Evolutionary conservation across 1,139 yeast species (phyloP), one percentile per base, ranked within the genome.

Genomic region (Saccharomyces hybrid): DNA sequence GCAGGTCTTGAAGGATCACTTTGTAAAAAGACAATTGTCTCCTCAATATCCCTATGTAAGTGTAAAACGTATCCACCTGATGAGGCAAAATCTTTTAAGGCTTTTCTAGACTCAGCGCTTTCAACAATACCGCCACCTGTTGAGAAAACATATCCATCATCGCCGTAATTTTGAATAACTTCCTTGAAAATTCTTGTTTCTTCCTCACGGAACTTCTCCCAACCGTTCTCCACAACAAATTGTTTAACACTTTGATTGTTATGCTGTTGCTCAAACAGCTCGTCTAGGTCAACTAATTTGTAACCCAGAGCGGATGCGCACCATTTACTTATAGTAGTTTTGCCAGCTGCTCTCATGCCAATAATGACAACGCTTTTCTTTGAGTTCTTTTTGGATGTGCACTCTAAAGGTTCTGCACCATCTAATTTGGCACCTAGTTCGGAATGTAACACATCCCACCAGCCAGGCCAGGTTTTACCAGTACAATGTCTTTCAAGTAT

Each of bases 281-380:
- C 76, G 69, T 95, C 99, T 60, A 91, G 74, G 66, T 95, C 99
- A 47, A 89, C 70, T 55, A 86, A 78, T 55, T 82, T 77, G 74
- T 87, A 84, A 11, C 90, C 93, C 56, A 89, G 74, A 47, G 80
- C 77, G 28, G 80, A 71, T 4, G 97, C 86, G 63, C 88, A 82
- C 86, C 96, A 86, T 60, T 80, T 78, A 38, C 97, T 86, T 64
- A 90, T 78, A 1, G 96, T 87, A 5, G 95, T 81, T 71, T 95
- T 95, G 25, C 99, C 99, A 32, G 97, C 96, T 32, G 97, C 99
- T 70, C 99, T 82, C 99, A 93, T 95, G 50, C 99, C 99, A 68
- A 95, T 87, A 42, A 93, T 80, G 52, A 93, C 79, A 56, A 93
- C 80, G 64, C 90, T 83, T 63, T 76, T 63, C 26, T 59, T 63